Percentiles rank a stretch among this genome's conserved stretches.
Evolutionary conservation across 257 asterid species (phyloP).

Genomic region (Schizonepeta tenuifolia): DNA sequence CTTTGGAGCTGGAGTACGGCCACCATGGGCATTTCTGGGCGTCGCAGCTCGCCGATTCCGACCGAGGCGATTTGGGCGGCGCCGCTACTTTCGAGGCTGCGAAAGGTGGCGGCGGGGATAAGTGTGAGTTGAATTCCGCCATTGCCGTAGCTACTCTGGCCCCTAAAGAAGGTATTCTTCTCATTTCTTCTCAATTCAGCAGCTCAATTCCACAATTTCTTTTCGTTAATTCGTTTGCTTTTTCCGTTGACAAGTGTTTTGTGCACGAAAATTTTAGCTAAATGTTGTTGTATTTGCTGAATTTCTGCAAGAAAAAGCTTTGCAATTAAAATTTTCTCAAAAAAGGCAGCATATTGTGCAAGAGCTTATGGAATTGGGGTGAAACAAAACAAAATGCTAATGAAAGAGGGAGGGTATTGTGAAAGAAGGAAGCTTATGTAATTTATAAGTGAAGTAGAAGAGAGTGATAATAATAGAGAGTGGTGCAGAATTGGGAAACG

Average conservation of each 20-base stretch:
- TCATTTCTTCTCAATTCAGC: constrained; percentile 35
- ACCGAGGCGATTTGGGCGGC: constrained; percentile 36
- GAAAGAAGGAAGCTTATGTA: not conserved
- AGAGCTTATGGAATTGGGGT: not conserved
- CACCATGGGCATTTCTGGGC: constrained; percentile 66
- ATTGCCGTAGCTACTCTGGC: constrained; percentile 32
- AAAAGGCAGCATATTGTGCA: not conserved
- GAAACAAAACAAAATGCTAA: not conserved
- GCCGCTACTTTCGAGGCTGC: constrained; percentile 27
- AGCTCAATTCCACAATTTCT: not conserved
- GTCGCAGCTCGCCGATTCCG: constrained; percentile 38
- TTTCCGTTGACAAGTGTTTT: not conserved
- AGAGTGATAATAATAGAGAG: constrained; percentile 16
- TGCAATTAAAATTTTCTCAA: not conserved
- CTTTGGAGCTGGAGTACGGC: constrained; percentile 62
- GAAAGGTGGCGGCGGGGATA: constrained; percentile 38
- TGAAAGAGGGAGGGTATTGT: constrained; percentile 3
- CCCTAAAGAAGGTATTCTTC: constrained; percentile 31
- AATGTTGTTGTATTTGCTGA: not conserved
- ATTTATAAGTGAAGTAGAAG: constrained; percentile 30
- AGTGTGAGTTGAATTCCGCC: constrained; percentile 42
- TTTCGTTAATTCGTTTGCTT: too few relatives aligned
- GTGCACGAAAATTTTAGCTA: not conserved
- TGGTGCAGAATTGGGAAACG: constrained; percentile 6
- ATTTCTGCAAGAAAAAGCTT: constrained; percentile 3